Evolutionary conservation across 1,284 basidiomycete genomes (phyloP), one percentile per base, ranked within the genome.

Genomic region (Apiotrichum veenhuisii): DNA sequence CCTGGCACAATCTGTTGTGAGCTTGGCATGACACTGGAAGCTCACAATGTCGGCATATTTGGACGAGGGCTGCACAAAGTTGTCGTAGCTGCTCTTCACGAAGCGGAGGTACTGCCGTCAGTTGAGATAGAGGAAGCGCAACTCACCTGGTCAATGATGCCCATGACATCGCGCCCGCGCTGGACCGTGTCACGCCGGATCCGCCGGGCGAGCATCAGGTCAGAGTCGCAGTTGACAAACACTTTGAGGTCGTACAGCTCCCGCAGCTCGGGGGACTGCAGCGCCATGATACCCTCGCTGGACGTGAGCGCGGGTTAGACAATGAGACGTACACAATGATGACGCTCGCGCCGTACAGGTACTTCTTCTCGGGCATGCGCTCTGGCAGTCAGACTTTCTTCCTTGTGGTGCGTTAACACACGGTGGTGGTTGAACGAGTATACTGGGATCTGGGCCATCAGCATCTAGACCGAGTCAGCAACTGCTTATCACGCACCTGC

Each of bases 181-280:
- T 98, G 93, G 63, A 86, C 84, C 9, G 90, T 84, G 69, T 98
- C 95, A 55, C 95, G 82, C 63, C 84, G 82, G 59, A 98, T 89
- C 36, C 95, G 85, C 50, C 95, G 83, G 3, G 95, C 93, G 43
- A 98, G 86, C 95, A 98, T 98, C 15, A 98, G 79, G 73, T 98
- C 95, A 3, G 92, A 88, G 72, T 98, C 95, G 54, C 91, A 93
- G 82, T 64, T 77, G 73, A 74, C 70, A 54, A 77, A 66, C 57
- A 88, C 90, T 81, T 97, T 97, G 40, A 98, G 82, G 74, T 98
- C 95, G 69, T 97, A 94, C 43, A 98, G 77, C 4, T 83, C 82
- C 53, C 95, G 82, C 41, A 97, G 76, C 54, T 78, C 80, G 8
- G 88, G 83, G 64, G 94, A 91, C 61, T 91, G 86, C 41, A 98